Evolutionary conservation across 306 rosid species (phyloP).

Genomic region (Quercus cerris): DNA sequence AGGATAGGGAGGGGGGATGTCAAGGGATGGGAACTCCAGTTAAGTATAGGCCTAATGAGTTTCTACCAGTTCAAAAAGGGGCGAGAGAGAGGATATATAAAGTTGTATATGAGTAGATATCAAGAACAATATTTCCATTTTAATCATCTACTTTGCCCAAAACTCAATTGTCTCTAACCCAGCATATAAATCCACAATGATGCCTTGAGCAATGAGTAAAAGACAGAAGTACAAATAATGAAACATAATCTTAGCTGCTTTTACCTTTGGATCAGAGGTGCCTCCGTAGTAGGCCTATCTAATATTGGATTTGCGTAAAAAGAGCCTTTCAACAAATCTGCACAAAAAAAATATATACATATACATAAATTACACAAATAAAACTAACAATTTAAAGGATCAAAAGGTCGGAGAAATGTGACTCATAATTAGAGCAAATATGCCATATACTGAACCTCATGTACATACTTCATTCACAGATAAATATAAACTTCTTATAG

Average conservation of each 20-base stretch:
- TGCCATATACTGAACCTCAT: neutral
- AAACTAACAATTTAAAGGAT: neutral
- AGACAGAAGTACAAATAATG: constrained; percentile 2
- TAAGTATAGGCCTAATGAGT: no score
- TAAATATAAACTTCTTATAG: neutral
- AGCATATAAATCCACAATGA: constrained; percentile 9
- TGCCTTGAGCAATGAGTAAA: constrained; percentile 9
- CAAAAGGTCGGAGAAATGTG: neutral
- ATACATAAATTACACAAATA: neutral
- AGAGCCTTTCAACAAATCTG: constrained; percentile 89
- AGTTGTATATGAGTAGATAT: neutral
- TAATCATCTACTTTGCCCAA: constrained; percentile 8
- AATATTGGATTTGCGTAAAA: constrained; percentile 90
- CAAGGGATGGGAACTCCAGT: no score
- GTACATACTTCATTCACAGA: neutral
- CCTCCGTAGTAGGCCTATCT: constrained; percentile 78
- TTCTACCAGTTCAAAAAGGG: no score
- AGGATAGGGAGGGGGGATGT: neutral
- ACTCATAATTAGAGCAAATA: neutral
- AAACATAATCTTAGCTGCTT: neutral
- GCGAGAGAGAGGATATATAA: neutral
- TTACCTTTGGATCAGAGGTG: constrained; percentile 71
- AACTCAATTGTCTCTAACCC: constrained; percentile 8
- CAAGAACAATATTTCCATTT: neutral
- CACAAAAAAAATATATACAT: constrained; percentile 11